Evolutionary conservation across 2,329 filamentous ascomycete species (phyloP).

Genomic region (Cladobotryum protrusum): DNA sequence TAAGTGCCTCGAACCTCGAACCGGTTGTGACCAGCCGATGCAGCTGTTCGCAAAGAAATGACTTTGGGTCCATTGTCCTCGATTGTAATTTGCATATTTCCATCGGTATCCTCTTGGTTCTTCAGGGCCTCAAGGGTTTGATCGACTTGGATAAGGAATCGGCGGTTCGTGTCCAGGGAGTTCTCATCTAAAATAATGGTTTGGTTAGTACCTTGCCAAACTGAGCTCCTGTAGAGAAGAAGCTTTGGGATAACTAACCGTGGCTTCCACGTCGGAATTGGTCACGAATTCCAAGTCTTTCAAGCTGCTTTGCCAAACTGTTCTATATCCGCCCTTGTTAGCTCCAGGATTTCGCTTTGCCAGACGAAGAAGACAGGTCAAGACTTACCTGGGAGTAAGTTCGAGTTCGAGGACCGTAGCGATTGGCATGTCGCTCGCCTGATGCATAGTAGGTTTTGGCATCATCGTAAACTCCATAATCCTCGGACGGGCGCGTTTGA

Average conservation of each 20-base stretch:
- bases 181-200: slow-evolving; percentile 59
- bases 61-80: slow-evolving; percentile 93
- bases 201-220: neutral
- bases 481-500: slow-evolving; percentile 33
- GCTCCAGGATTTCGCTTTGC: slow-evolving; percentile 5
- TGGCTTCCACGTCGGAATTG: slow-evolving; percentile 55
- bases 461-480: slow-evolving; percentile 49
- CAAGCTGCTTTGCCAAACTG: slow-evolving; percentile 47
- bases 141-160: slow-evolving; percentile 83
- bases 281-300: slow-evolving; percentile 44
- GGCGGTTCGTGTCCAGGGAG: slow-evolving; percentile 57
- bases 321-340: slow-evolving; percentile 38
- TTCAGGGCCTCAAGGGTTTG: slow-evolving; percentile 72
- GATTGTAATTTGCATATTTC: slow-evolving; percentile 95
- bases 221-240: neutral
- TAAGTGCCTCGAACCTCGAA: slow-evolving; percentile 94
- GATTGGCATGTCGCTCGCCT: slow-evolving; percentile 47
- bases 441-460: slow-evolving; percentile 54
- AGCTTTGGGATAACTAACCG: slow-evolving; percentile 32
- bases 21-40: slow-evolving; percentile 77
- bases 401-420: slow-evolving; percentile 44
- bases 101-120: slow-evolving; percentile 84
- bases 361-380: neutral
- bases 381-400: slow-evolving; percentile 50
- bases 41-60: slow-evolving; percentile 75